Base-by-base conservation (phyloP, 129 eudicot genomes). In the Deinandra increscens region DNA sequence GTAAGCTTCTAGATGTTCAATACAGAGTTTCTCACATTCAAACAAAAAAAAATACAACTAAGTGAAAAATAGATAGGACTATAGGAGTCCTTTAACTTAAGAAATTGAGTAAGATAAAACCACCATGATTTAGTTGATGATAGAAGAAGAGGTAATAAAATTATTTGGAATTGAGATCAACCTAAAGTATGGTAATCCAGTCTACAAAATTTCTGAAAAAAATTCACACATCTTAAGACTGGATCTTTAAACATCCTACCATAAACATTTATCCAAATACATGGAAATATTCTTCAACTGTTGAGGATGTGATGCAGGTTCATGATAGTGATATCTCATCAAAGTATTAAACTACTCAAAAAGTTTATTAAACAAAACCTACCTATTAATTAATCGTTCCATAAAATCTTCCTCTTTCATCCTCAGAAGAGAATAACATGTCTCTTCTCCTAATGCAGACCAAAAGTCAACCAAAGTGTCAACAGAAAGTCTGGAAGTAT, bases 391-490 rank as follows among this genome's bases (percentile, higher is more conserved):
- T 66, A 94, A 81, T 39, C 97, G 84, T 79, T 94, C 96, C 22
- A 94, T 87, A 60, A 94, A 94, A 87, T 94, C 99, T 75, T 94
- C 99, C 76, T 94, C 99, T 68, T 94, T 94, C 99, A 94, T 89
- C 73, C 88, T 87, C 46, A 94, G 63, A 73, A 94, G 96, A 74
- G 97, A 94, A 62, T 58, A 84, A 3, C 91, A 84, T 4, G 96
- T 89, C 75, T 93, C 99, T 70, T 93, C 97, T 73, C 99, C 97
- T 43, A 93, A 86, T 23, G 99, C 95, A 8, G 95, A 83, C 99
- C 99, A 93, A 72, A 93, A 93, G 74, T 93, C 99, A 63, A 93
- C 93, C 91, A 89, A 80, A 69, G 97, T 87, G 83, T 85, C 95
- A 68, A 88, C 96, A 68, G 99, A 93, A 58, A 89, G 91, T 72